Evolutionary conservation across 1,139 yeast genomes (phyloP).

Genomic region (Suhomyces bribrorum): DNA sequence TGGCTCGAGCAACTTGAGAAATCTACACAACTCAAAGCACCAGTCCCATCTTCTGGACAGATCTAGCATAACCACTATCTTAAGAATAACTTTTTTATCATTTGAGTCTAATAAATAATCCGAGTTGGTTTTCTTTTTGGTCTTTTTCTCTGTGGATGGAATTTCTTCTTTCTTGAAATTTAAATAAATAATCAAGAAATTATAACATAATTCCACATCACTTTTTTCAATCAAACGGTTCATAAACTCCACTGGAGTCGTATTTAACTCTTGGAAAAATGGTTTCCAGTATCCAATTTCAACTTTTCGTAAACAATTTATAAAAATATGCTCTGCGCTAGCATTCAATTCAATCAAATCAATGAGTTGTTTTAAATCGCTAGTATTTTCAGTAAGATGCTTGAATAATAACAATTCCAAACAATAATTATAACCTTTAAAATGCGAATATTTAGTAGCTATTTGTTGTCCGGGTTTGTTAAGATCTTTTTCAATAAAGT

Average conservation of each 20-base stretch:
- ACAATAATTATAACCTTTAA: conserved; percentile 39
- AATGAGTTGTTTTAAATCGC: conserved; percentile 26
- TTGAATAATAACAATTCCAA: conserved; percentile 43
- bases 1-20: conserved; percentile 45
- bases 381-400: conserved; percentile 22
- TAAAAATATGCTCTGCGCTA: conserved; percentile 35
- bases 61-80: conserved; percentile 38
- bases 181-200: conserved; percentile 43
- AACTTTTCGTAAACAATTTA: conserved; percentile 46
- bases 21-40: conserved; percentile 49
- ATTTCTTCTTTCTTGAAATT: conserved; percentile 39
- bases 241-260: conserved; percentile 45
- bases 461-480: conserved; percentile 21
- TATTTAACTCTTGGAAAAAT: conserved; percentile 36
- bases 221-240: conserved; percentile 32
- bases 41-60: conserved; percentile 42
- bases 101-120: conserved; percentile 23
- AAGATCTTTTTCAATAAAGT: conserved; percentile 43
- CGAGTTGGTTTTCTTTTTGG: conserved; percentile 2
- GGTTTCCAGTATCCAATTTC: conserved; percentile 44
- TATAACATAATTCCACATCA: conserved; percentile 45
- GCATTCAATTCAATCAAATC: conserved; percentile 32
- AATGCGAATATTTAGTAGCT: conserved; percentile 28
- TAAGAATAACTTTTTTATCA: conserved; percentile 37
- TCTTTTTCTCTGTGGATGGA: conserved; percentile 7